phyloP scores from a whole-genome alignment of 192 early-diverging fungal genomes.

The Jimgerdemannia flammicorona region DNA sequence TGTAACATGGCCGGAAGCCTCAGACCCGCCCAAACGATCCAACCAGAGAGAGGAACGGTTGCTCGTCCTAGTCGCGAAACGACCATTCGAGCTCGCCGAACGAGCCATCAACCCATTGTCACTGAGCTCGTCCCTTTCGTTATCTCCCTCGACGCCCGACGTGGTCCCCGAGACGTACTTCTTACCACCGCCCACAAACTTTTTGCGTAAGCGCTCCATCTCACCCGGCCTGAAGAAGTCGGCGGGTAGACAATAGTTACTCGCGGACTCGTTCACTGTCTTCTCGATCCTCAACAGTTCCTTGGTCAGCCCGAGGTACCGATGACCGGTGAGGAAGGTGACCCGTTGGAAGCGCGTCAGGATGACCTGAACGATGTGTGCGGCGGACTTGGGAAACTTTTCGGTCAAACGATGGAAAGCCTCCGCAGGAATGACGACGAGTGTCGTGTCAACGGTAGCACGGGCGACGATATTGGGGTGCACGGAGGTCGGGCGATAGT shows the following conservation, averaged over 20 bases:
- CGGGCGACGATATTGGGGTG: constrained; percentile 80
- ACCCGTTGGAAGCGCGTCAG: constrained; percentile 94
- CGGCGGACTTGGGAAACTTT: constrained; percentile 89
- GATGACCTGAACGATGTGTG: constrained; percentile 95
- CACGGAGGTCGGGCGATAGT: constrained; percentile 31
- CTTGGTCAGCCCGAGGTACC: constrained; percentile 82
- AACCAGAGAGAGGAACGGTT: neutral
- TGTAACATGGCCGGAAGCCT: neutral
- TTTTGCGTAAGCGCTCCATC: constrained; percentile 52
- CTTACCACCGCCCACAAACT: constrained; percentile 32
- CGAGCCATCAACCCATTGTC: neutral
- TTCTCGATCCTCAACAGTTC: constrained; percentile 87
- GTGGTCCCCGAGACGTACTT: constrained; percentile 6
- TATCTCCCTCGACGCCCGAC: constrained; percentile 22
- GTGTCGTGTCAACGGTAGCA: constrained; percentile 83
- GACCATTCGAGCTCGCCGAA: neutral
- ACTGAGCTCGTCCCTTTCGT: constrained; percentile 25
- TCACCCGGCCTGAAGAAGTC: constrained; percentile 48
- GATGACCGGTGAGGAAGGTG: constrained; percentile 85
- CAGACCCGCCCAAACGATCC: neutral
- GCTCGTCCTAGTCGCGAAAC: neutral
- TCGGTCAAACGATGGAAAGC: constrained; percentile 87
- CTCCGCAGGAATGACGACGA: constrained; percentile 91
- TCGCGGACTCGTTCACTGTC: constrained; percentile 71
- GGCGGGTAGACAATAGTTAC: constrained; percentile 41